Base-by-base conservation (phyloP, 345 rosid genomes). In the Rhodamnia rubescens region DNA sequence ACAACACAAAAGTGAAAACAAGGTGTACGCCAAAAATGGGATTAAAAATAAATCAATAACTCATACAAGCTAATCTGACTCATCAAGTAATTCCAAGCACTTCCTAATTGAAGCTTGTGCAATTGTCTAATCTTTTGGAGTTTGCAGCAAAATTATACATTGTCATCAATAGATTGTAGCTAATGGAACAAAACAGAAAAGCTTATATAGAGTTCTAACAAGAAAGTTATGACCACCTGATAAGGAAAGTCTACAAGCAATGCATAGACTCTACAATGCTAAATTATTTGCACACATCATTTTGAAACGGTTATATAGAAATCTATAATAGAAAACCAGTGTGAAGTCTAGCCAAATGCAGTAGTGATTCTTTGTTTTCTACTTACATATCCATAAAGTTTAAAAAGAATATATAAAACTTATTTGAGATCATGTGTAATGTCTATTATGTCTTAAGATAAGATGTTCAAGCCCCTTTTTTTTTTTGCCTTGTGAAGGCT, bases 201-300 rank as follows among this genome's bases (percentile, higher is more conserved):
- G 22, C 32, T 64, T 64, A 5, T 64, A 32, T 7, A 11, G 42
- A 81, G 81, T 64, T 59, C 32, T 24, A 29, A 7, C 8, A 20
- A 83, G 29, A 53, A 32, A 26, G 53, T 51, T 64, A 50, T 86
- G 87, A 97, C 98, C 98, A 92, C 86, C n/a, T 81, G 98, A 95
- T 83, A 95, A 92, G 42, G 98, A 97, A 89, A 95, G 96, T 86
- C 94, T 93, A 87, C 95, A 98, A 80, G 95, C 98, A 74, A 97
- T 94, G 42, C 98, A 49, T 49, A 49, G 51, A 49, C 51, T 49
- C 51, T 49, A 9, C 51, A 49, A 49, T 49, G 9, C 51, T 10
- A 49, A 49, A 49, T 49, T 49, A 49, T 49, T 0, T n/a, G n/a
- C n/a, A n/a, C n/a, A 49, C 51, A 49, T 49, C 51, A 49, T 49